phyloP scores from a whole-genome alignment of 371 early-diverging fungal genomes.

The Lichtheimia ramosa region DNA sequence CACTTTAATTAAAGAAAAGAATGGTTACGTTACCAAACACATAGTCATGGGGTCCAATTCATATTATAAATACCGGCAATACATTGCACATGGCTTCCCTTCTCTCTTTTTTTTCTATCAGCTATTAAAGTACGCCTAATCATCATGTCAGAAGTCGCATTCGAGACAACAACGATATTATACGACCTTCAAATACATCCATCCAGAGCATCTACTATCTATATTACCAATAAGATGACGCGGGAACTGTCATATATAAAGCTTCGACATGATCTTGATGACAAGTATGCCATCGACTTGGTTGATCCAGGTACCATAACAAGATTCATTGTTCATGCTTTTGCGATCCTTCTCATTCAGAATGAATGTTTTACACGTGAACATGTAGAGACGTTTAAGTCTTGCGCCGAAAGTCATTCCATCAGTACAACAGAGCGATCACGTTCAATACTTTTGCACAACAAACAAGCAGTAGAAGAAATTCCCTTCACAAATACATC shows the following conservation, averaged over 20 bases:
- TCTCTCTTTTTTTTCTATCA: background rate
- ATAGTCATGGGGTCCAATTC: background rate
- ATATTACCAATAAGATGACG: constrained; percentile 35
- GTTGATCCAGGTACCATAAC: constrained; percentile 26
- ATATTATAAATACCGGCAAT: background rate
- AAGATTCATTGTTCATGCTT: too few species aligned
- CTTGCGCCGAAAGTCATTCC: constrained; percentile 33
- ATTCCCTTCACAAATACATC: constrained; percentile 30
- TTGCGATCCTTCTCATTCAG: background rate
- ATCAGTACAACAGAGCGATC: constrained; percentile 22
- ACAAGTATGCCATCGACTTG: constrained; percentile 39
- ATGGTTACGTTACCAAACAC: background rate
- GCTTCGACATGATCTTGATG: constrained; percentile 33
- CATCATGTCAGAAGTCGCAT: constrained; percentile 19
- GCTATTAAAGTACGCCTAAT: background rate
- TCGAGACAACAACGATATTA: constrained; percentile 29
- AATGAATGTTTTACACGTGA: background rate
- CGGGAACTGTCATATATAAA: constrained; percentile 35
- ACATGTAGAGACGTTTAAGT: constrained; percentile 28
- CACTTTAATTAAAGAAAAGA: background rate
- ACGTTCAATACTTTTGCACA: constrained; percentile 31
- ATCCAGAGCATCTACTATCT: constrained; percentile 30
- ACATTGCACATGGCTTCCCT: background rate
- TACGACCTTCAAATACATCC: constrained; percentile 14
- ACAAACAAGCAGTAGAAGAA: constrained; percentile 14